phyloP scores from a whole-genome alignment of 1,139 yeast species.

The Magnusiomyces suaveolens region DNA sequence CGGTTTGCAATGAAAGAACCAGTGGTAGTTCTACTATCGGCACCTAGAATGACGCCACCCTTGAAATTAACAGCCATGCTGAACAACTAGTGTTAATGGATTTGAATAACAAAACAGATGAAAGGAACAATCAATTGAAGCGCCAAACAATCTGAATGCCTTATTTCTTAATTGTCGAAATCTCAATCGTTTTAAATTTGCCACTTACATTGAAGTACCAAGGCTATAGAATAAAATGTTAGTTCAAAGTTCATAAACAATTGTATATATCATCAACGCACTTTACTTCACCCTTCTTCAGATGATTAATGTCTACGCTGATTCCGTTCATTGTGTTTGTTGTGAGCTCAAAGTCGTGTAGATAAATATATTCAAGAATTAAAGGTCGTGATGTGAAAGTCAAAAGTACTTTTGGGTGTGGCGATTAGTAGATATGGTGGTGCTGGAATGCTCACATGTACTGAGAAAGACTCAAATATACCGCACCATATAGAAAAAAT shows the following conservation, averaged over 20 bases:
- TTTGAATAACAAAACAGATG: neutral
- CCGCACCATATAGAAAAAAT: neutral
- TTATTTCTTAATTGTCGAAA: neutral
- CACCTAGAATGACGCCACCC: slow-evolving; percentile 93
- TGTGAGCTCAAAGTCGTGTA: too few relatives aligned
- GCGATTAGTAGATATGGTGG: slow-evolving; percentile 9
- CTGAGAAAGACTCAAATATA: neutral
- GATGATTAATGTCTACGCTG: slow-evolving; percentile 16
- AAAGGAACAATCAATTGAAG: neutral
- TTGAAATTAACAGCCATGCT: slow-evolving; percentile 89
- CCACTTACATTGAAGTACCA: slow-evolving; percentile 75
- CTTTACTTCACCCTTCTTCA: slow-evolving; percentile 18
- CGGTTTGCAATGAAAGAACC: slow-evolving; percentile 92
- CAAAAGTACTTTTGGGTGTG: neutral
- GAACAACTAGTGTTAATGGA: slow-evolving; percentile 2
- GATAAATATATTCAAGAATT: too few relatives aligned
- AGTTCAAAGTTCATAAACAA: slow-evolving; percentile 7
- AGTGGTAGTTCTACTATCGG: slow-evolving; percentile 91
- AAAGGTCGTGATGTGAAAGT: too few relatives aligned
- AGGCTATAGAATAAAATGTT: slow-evolving; percentile 35
- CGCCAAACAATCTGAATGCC: too few relatives aligned
- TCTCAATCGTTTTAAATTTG: slow-evolving; percentile 8
- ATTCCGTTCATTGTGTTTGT: slow-evolving; percentile 15
- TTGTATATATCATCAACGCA: slow-evolving; percentile 1
- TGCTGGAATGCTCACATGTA: slow-evolving; percentile 7